These are phyloP conservation scores for Penicillium psychrosexuale DNA, from an alignment of 2,329 filamentous ascomycete genomes.

Conservation along the genomic window DNA sequence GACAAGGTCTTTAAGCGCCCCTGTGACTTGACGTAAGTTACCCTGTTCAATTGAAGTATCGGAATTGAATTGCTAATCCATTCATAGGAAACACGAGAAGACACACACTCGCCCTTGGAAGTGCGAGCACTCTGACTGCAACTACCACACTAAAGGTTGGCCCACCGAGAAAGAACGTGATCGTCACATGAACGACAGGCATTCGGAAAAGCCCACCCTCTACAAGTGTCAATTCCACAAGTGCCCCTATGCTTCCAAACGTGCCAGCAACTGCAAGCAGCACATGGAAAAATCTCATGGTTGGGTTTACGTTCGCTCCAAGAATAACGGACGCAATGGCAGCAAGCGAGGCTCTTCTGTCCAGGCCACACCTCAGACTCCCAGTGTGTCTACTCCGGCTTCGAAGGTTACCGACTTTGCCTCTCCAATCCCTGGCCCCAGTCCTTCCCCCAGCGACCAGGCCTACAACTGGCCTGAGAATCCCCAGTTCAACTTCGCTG, in stretches of 20 bases:
- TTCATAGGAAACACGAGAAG: constrained; percentile 81
- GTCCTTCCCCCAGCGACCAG: constrained; percentile 27
- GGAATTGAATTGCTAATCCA: constrained; percentile 7
- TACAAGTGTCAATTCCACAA: constrained; percentile 79
- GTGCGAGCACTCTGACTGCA: constrained; percentile 77
- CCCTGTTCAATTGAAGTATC: neutral
- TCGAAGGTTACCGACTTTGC: constrained; percentile 54
- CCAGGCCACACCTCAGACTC: constrained; percentile 57
- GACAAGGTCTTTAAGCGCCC: constrained; percentile 92
- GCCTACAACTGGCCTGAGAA: constrained; percentile 14
- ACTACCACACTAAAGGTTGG: constrained; percentile 86
- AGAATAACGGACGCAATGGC: constrained; percentile 75
- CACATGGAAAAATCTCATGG: constrained; percentile 97
- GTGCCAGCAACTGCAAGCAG: constrained; percentile 95
- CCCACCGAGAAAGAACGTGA: constrained; percentile 97
- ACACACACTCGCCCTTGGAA: constrained; percentile 97
- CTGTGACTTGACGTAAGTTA: constrained; percentile 74
- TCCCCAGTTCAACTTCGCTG: constrained; percentile 28
- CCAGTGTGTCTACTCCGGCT: constrained; percentile 61
- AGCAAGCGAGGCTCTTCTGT: constrained; percentile 41
- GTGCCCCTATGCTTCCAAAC: constrained; percentile 92
- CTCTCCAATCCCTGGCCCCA: constrained; percentile 44
- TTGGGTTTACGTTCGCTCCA: constrained; percentile 86
- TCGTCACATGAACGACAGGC: constrained; percentile 94
- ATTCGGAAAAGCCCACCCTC: constrained; percentile 73